Evolutionary conservation across 352 stramenopile genomes (phyloP).

Genomic region (Blastocystis sp.): DNA sequence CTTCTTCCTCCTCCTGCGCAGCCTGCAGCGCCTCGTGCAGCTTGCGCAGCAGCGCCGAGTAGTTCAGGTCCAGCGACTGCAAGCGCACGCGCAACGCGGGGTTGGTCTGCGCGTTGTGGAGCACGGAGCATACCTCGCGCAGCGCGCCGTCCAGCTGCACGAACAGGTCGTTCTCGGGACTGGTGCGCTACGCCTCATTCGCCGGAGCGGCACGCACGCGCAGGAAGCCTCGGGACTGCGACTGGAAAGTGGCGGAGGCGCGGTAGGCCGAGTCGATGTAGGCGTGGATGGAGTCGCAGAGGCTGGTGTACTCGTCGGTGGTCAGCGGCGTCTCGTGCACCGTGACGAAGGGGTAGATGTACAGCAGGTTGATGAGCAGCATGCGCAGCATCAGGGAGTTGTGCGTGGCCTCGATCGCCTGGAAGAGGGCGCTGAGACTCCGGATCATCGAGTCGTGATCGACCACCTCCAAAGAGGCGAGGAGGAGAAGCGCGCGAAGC

Average conservation of each 20-base stretch:
- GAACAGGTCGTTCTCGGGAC: conserved; percentile 15
- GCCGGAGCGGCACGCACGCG: neutral
- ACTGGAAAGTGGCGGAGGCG: conserved; percentile 21
- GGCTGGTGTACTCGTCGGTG: conserved; percentile 3
- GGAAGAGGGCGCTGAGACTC: neutral
- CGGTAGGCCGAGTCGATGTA: conserved; percentile 30
- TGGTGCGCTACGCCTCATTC: neutral
- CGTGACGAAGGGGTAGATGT: conserved; percentile 35
- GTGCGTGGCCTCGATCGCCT: conserved; percentile 23
- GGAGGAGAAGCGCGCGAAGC: conserved; percentile 29
- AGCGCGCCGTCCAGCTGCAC: conserved; percentile 23
- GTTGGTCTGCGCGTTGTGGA: neutral
- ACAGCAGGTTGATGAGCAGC: conserved; percentile 39
- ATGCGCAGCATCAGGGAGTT: conserved; percentile 33
- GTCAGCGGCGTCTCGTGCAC: conserved; percentile 3
- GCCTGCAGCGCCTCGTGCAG: neutral
- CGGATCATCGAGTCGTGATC: neutral
- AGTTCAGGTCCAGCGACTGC: conserved; percentile 47
- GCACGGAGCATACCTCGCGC: neutral
- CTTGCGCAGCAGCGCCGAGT: conserved; percentile 25
- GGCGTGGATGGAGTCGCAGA: neutral
- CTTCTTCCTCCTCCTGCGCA: neutral
- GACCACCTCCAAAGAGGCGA: neutral
- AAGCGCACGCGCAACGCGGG: neutral
- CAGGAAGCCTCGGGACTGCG: conserved; percentile 31